Percentiles rank a stretch among this genome's conserved stretches.
These are phyloP conservation scores for Trichophaea hybrida DNA, from an alignment of 2,329 filamentous ascomycete species.

Conservation along the genomic window DNA sequence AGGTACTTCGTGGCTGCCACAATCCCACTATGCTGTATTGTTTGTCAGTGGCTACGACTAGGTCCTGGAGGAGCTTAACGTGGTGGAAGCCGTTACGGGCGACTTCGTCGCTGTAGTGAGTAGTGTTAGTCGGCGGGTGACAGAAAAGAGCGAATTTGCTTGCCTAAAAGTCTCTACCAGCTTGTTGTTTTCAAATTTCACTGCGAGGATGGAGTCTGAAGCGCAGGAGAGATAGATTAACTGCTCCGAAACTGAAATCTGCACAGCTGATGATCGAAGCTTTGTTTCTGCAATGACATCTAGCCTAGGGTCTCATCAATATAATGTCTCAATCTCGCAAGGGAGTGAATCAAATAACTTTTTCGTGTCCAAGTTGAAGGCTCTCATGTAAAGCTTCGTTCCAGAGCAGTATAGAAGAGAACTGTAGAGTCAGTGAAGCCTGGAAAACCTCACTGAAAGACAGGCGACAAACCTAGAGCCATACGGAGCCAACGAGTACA, in stretches of 20 bases:
- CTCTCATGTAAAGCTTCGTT: constrained; percentile 17
- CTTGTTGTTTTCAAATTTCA: constrained; percentile 19
- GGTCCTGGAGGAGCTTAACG: constrained; percentile 14
- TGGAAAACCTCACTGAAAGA: neutral
- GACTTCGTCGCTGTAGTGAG: constrained; percentile 20
- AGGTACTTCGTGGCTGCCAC: constrained; percentile 24
- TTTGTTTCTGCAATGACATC: constrained; percentile 15
- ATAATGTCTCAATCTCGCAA: neutral
- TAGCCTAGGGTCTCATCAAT: constrained; percentile 8
- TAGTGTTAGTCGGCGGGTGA: neutral
- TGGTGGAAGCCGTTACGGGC: constrained; percentile 24
- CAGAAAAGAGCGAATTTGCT: neutral
- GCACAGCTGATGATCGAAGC: constrained; percentile 22
- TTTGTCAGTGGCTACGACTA: constrained; percentile 26
- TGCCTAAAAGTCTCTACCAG: constrained; percentile 24
- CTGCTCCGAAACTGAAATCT: constrained; percentile 24
- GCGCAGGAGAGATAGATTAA: constrained; percentile 24
- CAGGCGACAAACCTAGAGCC: constrained; percentile 19
- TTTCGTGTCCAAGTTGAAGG: constrained; percentile 19
- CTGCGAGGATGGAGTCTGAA: constrained; percentile 22
- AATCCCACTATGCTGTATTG: constrained; percentile 26
- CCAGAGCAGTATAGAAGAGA: constrained; percentile 24
- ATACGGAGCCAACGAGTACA: constrained; percentile 26
- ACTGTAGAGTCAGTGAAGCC: constrained; percentile 8
- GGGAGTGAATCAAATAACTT: constrained; percentile 11